Base-by-base conservation (phyloP, 352 stramenopile genomes). In the Globisporangium radiosum region DNA sequence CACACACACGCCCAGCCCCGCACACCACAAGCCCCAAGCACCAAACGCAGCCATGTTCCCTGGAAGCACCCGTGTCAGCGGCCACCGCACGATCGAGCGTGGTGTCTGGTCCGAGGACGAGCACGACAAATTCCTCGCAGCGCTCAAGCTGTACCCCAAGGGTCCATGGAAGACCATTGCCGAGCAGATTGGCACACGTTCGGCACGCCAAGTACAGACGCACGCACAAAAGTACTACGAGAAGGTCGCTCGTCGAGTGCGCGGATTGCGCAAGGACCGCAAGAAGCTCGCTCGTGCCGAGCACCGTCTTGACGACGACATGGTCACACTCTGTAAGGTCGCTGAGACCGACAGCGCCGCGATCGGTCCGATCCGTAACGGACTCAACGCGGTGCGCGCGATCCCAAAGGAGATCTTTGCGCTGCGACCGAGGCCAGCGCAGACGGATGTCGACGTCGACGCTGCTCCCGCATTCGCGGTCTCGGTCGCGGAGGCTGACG, bases 211-310 rank as follows among this genome's bases (percentile, higher is more conserved):
- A 63, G 76, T 87, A 56, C 80, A 90, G 65, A 87, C 75, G 9
- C 69, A 76, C 55, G 66, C 65, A 10, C 65, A 76, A 53, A 76
- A 76, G 56, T 90, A 90, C 63, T 77, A 85, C 60, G 80, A 90
- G 56, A 90, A 90, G 65, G 79, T 90, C 62, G 73, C 75, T 60
- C 72, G 80, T 1, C 65, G 72, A 33, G 59, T 87, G 49, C 77
- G 80, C 7, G 76, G 80, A 0, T 63, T 90, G 7, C 77, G 79
- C 60, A 83, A 85, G 56, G 76, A 85, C 36, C 76, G 70, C 61
- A 86, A 78, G 65, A 81, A 64, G 17, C 76, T 72, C 61, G 75
- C 64, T 7, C 56, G 78, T 14, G 62, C 75, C 15, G 76, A 87
- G 54, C 78, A 87, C 63, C 72, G 75, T 33, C 81, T 88, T 60